Evolutionary conservation across 139 green algal genomes (phyloP), one percentile per base, ranked within the genome.

Genomic region (Micromonas pusilla): DNA sequence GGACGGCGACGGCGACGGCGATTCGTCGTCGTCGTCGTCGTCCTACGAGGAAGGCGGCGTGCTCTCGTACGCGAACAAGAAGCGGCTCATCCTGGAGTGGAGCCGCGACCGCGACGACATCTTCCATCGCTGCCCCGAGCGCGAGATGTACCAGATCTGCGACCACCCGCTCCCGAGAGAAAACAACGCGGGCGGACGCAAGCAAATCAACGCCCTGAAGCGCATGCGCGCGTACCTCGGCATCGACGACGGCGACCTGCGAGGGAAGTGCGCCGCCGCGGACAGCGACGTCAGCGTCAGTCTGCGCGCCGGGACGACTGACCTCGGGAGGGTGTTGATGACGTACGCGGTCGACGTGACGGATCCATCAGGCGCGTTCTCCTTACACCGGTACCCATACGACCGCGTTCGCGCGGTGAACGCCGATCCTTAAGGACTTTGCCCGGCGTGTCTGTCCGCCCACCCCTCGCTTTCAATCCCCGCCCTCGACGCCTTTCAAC

Each of bases 61-160:
- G 52, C 37, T 75, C 2, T 70, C 28, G 63, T 39, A 70, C 63
- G 28, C 63, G 32, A 34, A 70, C 28, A 70, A 32, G 63, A 70
- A 57, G 45, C 45, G 45, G 9, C 45, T 57, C 9, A 9, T 57
- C 9, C 45, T 57, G 9, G 45, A 57, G 45, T 57, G 9, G 9
- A 57, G 45, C 45, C 45, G 45, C 45, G 45, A 57, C 45, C 9
- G 45, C 9, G 45, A 57, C 9, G 45, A 57, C 16, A 9, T 57
- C 9, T 16, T 57, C 16, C 45, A 16, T 16, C 9, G 45, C 9
- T 16, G 9, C 45, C 16, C 45, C 45, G 45, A 57, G 16, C 45
- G 45, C 45, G 45, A 57, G 45, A 9, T 57, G 45, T 57, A 57
- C 45, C 9, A 23, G 9, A 9, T 57, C 45, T 9, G 9, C 45